phyloP scores from a whole-genome alignment of 768 basidiomycete species.

The Rhodocollybia butyracea region DNA sequence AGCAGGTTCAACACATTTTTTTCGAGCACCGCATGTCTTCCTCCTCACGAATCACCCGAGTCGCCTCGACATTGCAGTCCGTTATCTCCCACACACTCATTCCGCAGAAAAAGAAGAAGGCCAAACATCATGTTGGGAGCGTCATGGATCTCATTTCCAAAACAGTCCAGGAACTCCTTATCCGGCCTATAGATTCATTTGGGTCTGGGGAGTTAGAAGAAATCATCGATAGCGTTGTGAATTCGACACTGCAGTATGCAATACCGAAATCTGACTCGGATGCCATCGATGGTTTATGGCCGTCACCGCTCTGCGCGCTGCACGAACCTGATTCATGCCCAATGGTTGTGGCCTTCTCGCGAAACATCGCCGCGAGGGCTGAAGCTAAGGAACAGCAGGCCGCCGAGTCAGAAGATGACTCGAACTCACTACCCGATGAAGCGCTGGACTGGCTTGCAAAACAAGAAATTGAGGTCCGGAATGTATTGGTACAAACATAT shows the following conservation, averaged over 20 bases:
- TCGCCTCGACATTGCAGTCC: conserved; percentile 53
- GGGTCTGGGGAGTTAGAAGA: conserved; percentile 61
- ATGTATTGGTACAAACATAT: conserved; percentile 60
- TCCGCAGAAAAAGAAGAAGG: conserved; percentile 37
- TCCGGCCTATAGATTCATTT: conserved; percentile 44
- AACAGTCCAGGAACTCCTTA: conserved; percentile 57
- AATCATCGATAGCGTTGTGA: conserved; percentile 67
- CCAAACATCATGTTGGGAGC: conserved; percentile 54
- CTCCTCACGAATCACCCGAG: conserved; percentile 63
- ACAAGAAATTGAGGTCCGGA: conserved; percentile 38
- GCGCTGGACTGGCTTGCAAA: conserved; percentile 17
- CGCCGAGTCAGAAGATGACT: too few relatives aligned
- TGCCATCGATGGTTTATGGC: conserved; percentile 44
- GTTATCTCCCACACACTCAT: conserved; percentile 52
- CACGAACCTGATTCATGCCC: conserved; percentile 53
- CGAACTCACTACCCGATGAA: too few relatives aligned
- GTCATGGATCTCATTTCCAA: conserved; percentile 78
- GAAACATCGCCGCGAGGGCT: neutral
- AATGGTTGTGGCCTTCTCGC: neutral
- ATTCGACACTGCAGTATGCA: conserved; percentile 75
- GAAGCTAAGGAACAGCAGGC: neutral
- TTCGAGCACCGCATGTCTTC: conserved; percentile 59
- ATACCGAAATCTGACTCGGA: conserved; percentile 52
- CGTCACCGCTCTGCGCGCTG: conserved; percentile 56
- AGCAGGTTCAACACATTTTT: conserved; percentile 55